phyloP scores from a whole-genome alignment of 2,329 filamentous ascomycete genomes.

The Lachnellula occidentalis region DNA sequence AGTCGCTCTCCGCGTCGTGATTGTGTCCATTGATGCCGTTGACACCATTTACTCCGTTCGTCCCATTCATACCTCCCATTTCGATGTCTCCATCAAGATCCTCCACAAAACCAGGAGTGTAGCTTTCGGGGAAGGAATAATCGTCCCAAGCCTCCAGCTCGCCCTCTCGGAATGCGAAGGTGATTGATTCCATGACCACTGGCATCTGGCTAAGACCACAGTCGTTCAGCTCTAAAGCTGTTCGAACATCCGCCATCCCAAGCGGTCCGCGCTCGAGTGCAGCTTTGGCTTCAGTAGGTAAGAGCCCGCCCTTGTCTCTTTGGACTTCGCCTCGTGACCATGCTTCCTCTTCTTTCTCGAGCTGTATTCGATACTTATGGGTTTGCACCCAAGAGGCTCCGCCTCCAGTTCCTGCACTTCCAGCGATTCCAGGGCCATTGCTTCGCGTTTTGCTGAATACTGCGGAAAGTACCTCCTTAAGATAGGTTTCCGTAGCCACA shows the following conservation, averaged over 20 bases:
- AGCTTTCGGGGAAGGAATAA: slow-evolving; percentile 40
- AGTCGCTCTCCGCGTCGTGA: slow-evolving; percentile 49
- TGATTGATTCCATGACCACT: slow-evolving; percentile 63
- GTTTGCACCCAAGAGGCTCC: slow-evolving; percentile 72
- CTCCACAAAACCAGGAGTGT: slow-evolving; percentile 28
- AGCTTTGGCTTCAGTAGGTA: slow-evolving; percentile 77
- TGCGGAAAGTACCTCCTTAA: slow-evolving; percentile 59
- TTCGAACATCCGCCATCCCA: slow-evolving; percentile 70
- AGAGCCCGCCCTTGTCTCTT: slow-evolving; percentile 68
- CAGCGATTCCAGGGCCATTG: slow-evolving; percentile 59
- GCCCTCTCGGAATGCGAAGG: slow-evolving; percentile 67
- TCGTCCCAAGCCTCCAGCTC: slow-evolving; percentile 65
- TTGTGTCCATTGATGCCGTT: slow-evolving; percentile 44
- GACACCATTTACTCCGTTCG: slow-evolving; percentile 42
- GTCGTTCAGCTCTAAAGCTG: slow-evolving; percentile 72
- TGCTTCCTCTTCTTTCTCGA: slow-evolving; percentile 70
- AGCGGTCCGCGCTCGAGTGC: slow-evolving; percentile 66
- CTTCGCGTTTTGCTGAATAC: slow-evolving; percentile 60
- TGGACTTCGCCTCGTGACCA: slow-evolving; percentile 67
- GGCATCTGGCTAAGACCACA: slow-evolving; percentile 73
- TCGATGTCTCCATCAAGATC: slow-evolving; percentile 33
- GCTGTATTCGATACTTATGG: slow-evolving; percentile 67
- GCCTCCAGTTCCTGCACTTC: slow-evolving; percentile 56
- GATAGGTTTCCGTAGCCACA: slow-evolving; percentile 59
- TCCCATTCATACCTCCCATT: slow-evolving; percentile 31